Evolutionary conservation across 202 grass and related monocot genomes (phyloP).

Genomic region (Zizania palustris): DNA sequence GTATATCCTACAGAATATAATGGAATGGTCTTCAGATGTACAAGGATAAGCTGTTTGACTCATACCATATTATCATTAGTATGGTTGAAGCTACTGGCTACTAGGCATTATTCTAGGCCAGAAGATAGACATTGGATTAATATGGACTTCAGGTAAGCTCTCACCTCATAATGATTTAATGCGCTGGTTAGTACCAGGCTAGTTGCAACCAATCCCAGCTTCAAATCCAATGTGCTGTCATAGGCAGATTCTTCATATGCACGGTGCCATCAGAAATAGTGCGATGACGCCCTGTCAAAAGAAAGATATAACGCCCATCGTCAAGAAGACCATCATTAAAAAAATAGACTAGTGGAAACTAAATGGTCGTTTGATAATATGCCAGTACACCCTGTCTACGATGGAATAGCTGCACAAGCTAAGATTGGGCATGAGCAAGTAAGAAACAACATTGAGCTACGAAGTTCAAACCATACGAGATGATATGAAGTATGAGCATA

Average conservation of each 20-base stretch:
- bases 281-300: background rate
- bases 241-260: slow-evolving; percentile 22
- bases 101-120: slow-evolving; percentile 28
- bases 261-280: slow-evolving; percentile 26
- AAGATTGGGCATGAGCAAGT: background rate
- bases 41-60: slow-evolving; percentile 37
- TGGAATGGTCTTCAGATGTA: slow-evolving; percentile 35
- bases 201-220: slow-evolving; percentile 24
- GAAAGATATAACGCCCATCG: background rate
- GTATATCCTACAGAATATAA: slow-evolving; percentile 33
- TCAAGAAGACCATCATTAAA: background rate
- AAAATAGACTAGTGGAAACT: background rate
- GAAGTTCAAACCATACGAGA: background rate
- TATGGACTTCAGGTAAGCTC: slow-evolving; percentile 32
- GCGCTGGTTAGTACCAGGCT: slow-evolving; percentile 40
- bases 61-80: background rate
- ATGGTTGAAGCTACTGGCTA: slow-evolving; percentile 22
- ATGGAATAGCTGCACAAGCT: background rate
- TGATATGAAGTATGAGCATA: slow-evolving; percentile 11
- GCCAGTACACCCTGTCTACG: background rate
- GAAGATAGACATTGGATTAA: slow-evolving; percentile 37
- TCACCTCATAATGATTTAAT: slow-evolving; percentile 35
- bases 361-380: slow-evolving; percentile 8
- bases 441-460: background rate
- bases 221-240: slow-evolving; percentile 36